Percentiles rank a stretch among this genome's conserved stretches.
Evolutionary conservation across 2,329 filamentous ascomycete genomes (phyloP).

Genomic region (Akanthomyces uredinophilus): DNA sequence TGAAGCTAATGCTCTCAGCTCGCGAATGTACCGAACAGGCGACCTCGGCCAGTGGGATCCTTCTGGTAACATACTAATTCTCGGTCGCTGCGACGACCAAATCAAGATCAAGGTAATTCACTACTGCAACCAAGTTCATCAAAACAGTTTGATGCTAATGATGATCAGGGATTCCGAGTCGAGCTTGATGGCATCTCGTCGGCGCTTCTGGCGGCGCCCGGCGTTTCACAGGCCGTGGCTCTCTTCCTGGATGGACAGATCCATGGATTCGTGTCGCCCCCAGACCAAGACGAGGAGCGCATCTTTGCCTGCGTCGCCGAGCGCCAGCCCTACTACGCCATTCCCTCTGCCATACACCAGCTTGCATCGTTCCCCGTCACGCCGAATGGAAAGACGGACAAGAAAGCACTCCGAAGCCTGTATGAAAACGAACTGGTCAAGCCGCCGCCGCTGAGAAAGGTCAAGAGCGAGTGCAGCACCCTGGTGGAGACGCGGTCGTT

Average conservation of each 20-base stretch:
- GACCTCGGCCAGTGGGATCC: constrained; percentile 51
- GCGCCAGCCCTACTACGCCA: constrained; percentile 50
- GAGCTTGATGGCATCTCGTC: constrained; percentile 54
- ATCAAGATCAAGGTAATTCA: constrained; percentile 51
- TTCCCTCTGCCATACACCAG: constrained; percentile 42
- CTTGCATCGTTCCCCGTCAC: constrained; percentile 44
- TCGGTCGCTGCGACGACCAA: constrained; percentile 56
- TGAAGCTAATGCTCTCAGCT: constrained; percentile 23
- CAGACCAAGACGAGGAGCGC: constrained; percentile 28
- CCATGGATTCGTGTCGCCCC: constrained; percentile 44
- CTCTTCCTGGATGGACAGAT: constrained; percentile 43
- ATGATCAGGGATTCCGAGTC: constrained; percentile 49
- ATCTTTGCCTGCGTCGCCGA: constrained; percentile 37
- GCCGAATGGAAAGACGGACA: constrained; percentile 53
- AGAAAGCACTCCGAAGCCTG: constrained; percentile 36
- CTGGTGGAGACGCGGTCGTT: constrained; percentile 27
- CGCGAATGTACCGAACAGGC: constrained; percentile 55
- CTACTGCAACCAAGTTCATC: background rate
- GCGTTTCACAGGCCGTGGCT: constrained; percentile 42
- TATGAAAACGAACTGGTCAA: background rate
- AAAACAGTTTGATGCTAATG: background rate
- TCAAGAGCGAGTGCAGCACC: constrained; percentile 19
- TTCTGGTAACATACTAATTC: constrained; percentile 49
- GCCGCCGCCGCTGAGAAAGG: constrained; percentile 10
- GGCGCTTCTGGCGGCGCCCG: constrained; percentile 41